A percentile compares a stretch with the other conserved stretches of the same genome.
Conservation (phyloP, 768 basidiomycete genomes). For the Tulasnella sp. region DNA sequence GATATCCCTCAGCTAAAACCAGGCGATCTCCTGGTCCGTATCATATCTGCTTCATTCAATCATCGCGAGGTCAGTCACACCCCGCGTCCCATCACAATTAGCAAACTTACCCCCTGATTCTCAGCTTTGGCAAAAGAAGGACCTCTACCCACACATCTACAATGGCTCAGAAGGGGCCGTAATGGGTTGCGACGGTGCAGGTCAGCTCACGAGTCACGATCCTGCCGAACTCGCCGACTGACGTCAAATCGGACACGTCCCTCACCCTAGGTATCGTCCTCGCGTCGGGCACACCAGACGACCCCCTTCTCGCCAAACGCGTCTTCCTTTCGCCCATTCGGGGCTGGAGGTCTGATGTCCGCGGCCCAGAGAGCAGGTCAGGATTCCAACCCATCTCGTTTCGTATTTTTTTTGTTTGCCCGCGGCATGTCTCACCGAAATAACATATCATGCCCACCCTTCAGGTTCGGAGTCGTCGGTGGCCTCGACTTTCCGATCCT, state of each 20-base stretch:
- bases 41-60: slow-evolving; percentile 63
- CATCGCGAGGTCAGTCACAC: slow-evolving; percentile 43
- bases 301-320: slow-evolving; percentile 45
- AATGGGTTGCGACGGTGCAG: slow-evolving; percentile 64
- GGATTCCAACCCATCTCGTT: slow-evolving; percentile 16
- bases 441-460: background rate
- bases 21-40: slow-evolving; percentile 53
- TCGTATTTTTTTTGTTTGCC: background rate
- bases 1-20: slow-evolving; percentile 39
- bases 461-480: slow-evolving; percentile 57
- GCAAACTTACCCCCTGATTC: background rate
- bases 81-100: background rate
- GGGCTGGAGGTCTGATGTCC: slow-evolving; percentile 58
- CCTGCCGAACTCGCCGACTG: background rate
- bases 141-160: slow-evolving; percentile 50
- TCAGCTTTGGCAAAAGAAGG: slow-evolving; percentile 64
- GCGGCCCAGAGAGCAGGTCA: slow-evolving; percentile 54
- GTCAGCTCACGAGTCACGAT: slow-evolving; percentile 32
- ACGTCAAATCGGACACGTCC: background rate
- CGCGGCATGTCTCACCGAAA: background rate
- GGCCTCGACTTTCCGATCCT: slow-evolving; percentile 39
- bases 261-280: slow-evolving; percentile 45
- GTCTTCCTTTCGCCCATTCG: slow-evolving; percentile 67
- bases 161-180: slow-evolving; percentile 47
- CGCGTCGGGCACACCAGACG: slow-evolving; percentile 36